Conservation (phyloP, 129 eudicot species). For the Tagetes erecta region DNA sequence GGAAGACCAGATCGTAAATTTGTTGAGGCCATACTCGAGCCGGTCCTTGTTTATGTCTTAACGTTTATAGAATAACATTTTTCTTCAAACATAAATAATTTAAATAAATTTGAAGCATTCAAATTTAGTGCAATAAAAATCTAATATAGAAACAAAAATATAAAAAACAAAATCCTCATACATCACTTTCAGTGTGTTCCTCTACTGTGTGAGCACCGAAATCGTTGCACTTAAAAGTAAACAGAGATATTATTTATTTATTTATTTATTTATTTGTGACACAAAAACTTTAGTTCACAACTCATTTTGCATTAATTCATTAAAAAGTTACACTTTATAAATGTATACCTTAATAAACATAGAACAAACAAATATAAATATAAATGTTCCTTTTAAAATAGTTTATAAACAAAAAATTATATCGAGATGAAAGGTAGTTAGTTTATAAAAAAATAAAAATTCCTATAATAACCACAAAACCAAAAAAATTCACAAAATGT, state of each 20-base stretch:
- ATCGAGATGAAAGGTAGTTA: no score
- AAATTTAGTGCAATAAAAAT: not conserved
- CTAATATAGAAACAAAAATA: not conserved
- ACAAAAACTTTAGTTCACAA: conserved; percentile 20
- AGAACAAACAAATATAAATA: conserved; percentile 5
- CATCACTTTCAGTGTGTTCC: conserved; percentile 19
- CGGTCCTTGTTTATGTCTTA: no score
- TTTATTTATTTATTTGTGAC: not conserved
- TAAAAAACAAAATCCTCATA: not conserved
- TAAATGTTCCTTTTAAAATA: no score
- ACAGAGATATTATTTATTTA: not conserved
- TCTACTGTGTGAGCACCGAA: conserved; percentile 15
- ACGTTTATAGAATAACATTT: no score
- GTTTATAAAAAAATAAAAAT: no score
- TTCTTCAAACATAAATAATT: no score
- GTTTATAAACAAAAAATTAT: no score
- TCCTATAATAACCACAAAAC: no score
- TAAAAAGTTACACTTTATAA: conserved; percentile 24
- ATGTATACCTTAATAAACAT: not conserved
- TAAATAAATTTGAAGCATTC: not conserved
- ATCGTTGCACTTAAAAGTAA: conserved; percentile 23
- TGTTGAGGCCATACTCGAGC: no score
- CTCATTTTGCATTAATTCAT: conserved; percentile 27
- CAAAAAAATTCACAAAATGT: no score
- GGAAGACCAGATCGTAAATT: no score